Percentiles rank a stretch among this genome's conserved stretches.
phyloP scores from a whole-genome alignment of 148 eudicot genomes.

The Amaranthus hypochondriacus region DNA sequence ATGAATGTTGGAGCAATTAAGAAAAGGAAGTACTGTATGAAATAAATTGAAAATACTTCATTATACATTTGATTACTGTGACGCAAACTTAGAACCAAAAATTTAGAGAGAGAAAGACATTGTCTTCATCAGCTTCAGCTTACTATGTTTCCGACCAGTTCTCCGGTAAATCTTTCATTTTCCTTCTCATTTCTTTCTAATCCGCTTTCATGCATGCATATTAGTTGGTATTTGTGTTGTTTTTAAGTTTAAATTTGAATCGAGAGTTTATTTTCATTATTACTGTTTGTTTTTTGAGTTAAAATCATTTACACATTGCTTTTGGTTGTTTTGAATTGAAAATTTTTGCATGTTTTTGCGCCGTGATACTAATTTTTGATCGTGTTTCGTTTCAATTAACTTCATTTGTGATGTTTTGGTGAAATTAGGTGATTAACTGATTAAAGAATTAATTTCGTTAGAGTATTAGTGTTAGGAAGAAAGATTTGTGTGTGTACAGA shows the following conservation, averaged over 20 bases:
- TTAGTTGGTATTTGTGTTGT: not conserved
- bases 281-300: not conserved
- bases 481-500: not conserved
- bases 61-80: too few relatives aligned
- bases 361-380: not conserved
- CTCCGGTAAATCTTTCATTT: conserved; percentile 17
- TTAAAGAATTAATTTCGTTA: too few relatives aligned
- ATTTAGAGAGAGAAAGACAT: not conserved
- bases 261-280: not conserved
- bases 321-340: not conserved
- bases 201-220: not conserved
- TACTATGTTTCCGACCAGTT: conserved; percentile 11
- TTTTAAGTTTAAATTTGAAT: not conserved
- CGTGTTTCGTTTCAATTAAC: not conserved
- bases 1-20: too few relatives aligned
- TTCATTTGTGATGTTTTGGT: not conserved
- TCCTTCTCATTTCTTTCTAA: not conserved
- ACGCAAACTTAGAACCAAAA: too few relatives aligned
- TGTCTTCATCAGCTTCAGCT: too few relatives aligned
- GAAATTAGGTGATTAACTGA: not conserved
- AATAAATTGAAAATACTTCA: too few relatives aligned
- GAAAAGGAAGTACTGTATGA: too few relatives aligned
- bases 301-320: not conserved
- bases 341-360: not conserved
- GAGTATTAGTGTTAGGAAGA: too few relatives aligned